phyloP scores from a whole-genome alignment of 768 basidiomycete genomes.

The Phylloporus sp. region DNA sequence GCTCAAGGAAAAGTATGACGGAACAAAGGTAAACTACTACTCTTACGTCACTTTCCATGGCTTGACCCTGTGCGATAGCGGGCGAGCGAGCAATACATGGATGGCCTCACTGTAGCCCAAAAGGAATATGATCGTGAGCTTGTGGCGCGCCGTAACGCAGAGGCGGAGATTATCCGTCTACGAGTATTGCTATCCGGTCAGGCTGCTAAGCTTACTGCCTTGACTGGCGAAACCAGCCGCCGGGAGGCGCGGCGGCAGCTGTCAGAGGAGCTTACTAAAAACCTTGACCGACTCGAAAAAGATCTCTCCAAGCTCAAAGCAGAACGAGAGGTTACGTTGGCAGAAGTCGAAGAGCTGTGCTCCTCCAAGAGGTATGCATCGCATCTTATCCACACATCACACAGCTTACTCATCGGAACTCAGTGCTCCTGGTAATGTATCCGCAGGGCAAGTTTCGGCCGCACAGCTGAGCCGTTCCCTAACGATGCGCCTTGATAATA shows the following conservation, averaged over 20 bases:
- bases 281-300: constrained; percentile 73
- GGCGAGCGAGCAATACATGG: constrained; percentile 86
- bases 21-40: constrained; percentile 63
- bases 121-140: constrained; percentile 93
- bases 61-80: constrained; percentile 47
- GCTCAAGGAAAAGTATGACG: constrained; percentile 76
- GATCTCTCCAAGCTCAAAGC: constrained; percentile 84
- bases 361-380: constrained; percentile 61
- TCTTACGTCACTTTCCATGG: not conserved
- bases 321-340: constrained; percentile 87
- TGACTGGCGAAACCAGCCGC: constrained; percentile 73
- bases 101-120: constrained; percentile 89
- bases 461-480: constrained; percentile 62
- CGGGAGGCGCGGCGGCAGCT: constrained; percentile 78
- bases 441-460: constrained; percentile 35
- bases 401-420: constrained; percentile 22
- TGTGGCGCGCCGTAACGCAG: constrained; percentile 82
- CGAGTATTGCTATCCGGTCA: constrained; percentile 86
- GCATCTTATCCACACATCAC: constrained; percentile 3
- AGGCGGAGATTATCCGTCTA: constrained; percentile 86
- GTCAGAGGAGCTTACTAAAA: constrained; percentile 73
- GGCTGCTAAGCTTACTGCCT: constrained; percentile 78
- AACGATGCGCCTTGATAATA: constrained; percentile 77
- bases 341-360: constrained; percentile 89
- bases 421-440: constrained; percentile 26